These are phyloP conservation scores for Coemansia sp. DNA, from an alignment of 192 early-diverging fungal genomes.

Conservation along the genomic window DNA sequence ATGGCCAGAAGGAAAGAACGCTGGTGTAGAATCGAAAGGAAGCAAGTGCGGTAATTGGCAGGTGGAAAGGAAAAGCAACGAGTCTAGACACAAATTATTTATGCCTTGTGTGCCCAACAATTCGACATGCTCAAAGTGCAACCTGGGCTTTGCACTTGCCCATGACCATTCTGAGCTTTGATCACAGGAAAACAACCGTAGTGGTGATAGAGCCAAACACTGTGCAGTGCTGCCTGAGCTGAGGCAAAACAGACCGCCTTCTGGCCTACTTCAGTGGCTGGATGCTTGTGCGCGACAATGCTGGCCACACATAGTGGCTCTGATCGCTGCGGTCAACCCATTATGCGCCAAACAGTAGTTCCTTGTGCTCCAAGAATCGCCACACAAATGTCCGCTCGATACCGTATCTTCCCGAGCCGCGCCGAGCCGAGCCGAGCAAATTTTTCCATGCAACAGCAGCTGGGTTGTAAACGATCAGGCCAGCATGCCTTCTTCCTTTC, in stretches of 20 bases:
- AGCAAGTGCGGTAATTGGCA: neutral
- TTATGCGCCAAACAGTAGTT: neutral
- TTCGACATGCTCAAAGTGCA: neutral
- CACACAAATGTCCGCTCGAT: neutral
- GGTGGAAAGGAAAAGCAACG: neutral
- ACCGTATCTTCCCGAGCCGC: conserved; percentile 2
- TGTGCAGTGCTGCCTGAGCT: neutral
- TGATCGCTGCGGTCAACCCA: neutral
- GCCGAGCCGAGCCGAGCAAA: conserved; percentile 11
- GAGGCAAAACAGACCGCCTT: neutral
- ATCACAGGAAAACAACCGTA: neutral
- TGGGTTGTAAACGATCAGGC: neutral
- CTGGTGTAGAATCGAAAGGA: neutral
- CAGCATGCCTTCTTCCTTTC: neutral
- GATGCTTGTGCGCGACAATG: conserved; percentile 9
- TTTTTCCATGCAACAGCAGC: neutral
- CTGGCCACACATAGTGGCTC: conserved; percentile 1
- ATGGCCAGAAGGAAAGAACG: neutral
- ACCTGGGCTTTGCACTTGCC: neutral
- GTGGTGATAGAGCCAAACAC: neutral
- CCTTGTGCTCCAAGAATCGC: neutral
- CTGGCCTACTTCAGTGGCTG: neutral
- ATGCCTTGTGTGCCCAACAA: neutral
- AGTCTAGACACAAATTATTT: neutral
- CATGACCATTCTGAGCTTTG: neutral